These are phyloP conservation scores for Lactarius sanguifluus DNA, from an alignment of 768 basidiomycete genomes.

Conservation along the genomic window DNA sequence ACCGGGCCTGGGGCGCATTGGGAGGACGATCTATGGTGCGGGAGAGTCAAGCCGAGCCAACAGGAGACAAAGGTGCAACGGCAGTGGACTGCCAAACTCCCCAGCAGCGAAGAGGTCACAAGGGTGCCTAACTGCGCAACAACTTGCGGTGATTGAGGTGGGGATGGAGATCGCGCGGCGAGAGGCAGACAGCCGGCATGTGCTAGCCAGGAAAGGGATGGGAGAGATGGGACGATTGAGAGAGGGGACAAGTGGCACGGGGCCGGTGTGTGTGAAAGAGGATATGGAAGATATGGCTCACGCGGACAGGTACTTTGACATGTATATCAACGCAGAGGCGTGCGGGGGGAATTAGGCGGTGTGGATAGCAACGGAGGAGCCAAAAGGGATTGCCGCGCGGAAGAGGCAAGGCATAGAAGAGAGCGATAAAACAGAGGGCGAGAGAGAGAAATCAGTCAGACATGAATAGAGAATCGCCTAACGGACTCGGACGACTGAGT, in stretches of 20 bases:
- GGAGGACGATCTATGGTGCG: conserved; percentile 29
- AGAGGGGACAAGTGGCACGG: not conserved
- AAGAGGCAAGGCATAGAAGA: conserved; percentile 8
- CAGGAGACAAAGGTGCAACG: conserved; percentile 13
- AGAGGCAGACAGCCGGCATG: not conserved
- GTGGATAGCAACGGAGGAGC: conserved; percentile 7
- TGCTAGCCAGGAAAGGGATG: conserved; percentile 3
- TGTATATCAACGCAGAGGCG: conserved; percentile 42
- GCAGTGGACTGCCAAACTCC: not conserved
- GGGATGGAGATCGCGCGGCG: conserved; percentile 19
- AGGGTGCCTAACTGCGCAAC: conserved; percentile 7
- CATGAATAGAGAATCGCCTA: conserved; percentile 7
- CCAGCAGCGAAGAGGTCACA: conserved; percentile 10
- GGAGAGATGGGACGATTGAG: not conserved
- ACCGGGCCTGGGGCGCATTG: conserved; percentile 14
- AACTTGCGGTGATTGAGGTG: conserved; percentile 17
- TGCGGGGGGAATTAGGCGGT: conserved; percentile 32
- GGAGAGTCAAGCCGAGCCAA: conserved; percentile 7
- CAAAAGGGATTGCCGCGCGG: conserved; percentile 13
- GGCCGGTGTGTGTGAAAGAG: conserved; percentile 12
- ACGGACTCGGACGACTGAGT: conserved; percentile 11
- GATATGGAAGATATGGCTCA: conserved; percentile 24
- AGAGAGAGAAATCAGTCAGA: not conserved
- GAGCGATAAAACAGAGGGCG: conserved; percentile 18
- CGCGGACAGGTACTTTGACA: conserved; percentile 41